phyloP scores from a whole-genome alignment of 75 land plant species.

The Selaginella moellendorffii region DNA sequence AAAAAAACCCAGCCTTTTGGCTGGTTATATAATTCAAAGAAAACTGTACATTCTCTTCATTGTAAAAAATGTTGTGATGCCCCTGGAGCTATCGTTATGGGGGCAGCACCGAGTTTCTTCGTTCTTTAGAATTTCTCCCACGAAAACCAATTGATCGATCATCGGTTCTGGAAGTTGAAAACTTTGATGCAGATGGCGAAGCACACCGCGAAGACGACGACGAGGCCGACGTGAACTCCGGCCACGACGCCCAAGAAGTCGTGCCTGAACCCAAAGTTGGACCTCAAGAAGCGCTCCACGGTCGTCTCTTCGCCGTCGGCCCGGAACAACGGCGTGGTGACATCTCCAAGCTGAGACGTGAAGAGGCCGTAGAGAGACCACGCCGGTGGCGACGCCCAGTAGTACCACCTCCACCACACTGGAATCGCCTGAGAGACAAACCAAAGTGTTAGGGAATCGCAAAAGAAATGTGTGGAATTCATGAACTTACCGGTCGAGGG shows the following conservation, averaged over 20 bases:
- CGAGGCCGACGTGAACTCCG: background rate
- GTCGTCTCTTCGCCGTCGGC: background rate
- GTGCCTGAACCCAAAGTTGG: background rate
- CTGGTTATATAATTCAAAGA: too few relatives aligned
- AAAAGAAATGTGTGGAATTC: background rate
- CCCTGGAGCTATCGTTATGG: too few relatives aligned
- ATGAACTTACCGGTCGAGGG: background rate
- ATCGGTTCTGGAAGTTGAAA: conserved; percentile 6
- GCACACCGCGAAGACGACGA: background rate
- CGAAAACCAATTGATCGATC: background rate
- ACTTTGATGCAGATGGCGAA: conserved; percentile 2
- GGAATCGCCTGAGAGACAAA: background rate
- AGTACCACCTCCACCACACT: conserved; percentile 10
- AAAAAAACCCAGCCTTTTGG: too few relatives aligned
- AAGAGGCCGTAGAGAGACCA: background rate
- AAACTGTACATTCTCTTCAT: too few relatives aligned
- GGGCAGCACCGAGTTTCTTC: too few relatives aligned
- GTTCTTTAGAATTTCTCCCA: background rate
- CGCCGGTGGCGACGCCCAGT: background rate
- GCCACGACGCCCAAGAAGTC: conserved; percentile 1
- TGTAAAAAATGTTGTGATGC: too few relatives aligned
- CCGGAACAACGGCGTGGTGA: background rate
- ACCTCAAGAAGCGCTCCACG: background rate
- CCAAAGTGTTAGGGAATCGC: background rate
- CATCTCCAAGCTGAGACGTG: background rate